A percentile compares a stretch with the other conserved stretches of the same genome.
phyloP scores from a whole-genome alignment of 2,329 filamentous ascomycete genomes.

The Sporothrix phasma region DNA sequence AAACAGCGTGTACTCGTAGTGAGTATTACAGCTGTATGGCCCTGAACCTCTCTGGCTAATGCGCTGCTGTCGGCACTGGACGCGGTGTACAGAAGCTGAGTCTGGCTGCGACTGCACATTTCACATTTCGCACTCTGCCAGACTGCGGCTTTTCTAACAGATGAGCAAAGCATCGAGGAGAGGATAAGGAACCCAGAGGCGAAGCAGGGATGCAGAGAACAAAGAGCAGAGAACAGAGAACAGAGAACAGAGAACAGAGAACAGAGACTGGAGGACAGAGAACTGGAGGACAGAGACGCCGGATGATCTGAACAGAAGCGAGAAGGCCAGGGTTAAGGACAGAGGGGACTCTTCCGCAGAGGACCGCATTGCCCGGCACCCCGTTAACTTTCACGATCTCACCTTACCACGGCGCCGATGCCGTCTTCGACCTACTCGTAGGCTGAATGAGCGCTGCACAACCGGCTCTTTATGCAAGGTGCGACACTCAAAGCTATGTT shows the following conservation, averaged over 20 bases:
- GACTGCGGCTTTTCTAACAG: background rate
- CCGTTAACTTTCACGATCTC: background rate
- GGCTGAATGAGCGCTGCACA: background rate
- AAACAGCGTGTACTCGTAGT: background rate
- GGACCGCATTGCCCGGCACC: background rate
- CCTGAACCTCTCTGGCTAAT: background rate
- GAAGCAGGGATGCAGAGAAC: too few relatives aligned
- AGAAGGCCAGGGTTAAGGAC: background rate
- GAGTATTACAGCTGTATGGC: background rate
- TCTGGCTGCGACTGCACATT: background rate
- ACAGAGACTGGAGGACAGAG: background rate
- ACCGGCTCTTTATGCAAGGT: conserved; percentile 2
- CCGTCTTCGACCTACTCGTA: background rate
- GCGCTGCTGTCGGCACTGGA: background rate
- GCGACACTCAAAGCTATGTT: background rate
- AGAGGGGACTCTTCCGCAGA: background rate
- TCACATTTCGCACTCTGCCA: background rate
- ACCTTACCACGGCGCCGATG: background rate
- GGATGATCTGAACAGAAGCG: conserved; percentile 1
- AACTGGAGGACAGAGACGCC: background rate
- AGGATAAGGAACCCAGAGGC: background rate
- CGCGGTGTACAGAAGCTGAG: conserved; percentile 4
- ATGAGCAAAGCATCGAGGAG: background rate
- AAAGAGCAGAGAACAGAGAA: background rate
- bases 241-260: background rate